A percentile compares a stretch with the other conserved stretches of the same genome.
phyloP scores from a whole-genome alignment of 2,329 filamentous ascomycete genomes.

The Reticulascus tulasneorum region DNA sequence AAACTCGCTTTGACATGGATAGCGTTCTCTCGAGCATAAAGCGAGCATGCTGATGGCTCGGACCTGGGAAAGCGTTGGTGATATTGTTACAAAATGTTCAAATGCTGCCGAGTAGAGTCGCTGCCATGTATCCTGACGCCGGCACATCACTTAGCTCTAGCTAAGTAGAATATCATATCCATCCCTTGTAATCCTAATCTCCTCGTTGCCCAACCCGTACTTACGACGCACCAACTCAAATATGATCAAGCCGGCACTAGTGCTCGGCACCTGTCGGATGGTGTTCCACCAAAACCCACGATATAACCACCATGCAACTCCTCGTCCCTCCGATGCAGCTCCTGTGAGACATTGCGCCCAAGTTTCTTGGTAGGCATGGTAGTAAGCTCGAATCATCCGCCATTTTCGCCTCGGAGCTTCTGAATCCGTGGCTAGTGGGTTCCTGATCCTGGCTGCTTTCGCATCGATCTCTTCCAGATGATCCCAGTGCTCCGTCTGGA shows the following conservation, averaged over 20 bases:
- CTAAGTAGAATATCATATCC: slow-evolving; percentile 67
- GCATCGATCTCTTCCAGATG: slow-evolving; percentile 69
- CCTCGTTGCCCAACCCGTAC: slow-evolving; percentile 61
- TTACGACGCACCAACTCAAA: slow-evolving; percentile 73
- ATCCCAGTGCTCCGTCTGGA: slow-evolving; percentile 71
- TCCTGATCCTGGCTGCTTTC: slow-evolving; percentile 44
- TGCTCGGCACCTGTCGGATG: slow-evolving; percentile 70
- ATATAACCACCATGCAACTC: slow-evolving; percentile 62
- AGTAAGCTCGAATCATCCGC: slow-evolving; percentile 61
- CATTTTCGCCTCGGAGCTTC: slow-evolving; percentile 33
- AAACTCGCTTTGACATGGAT: too few species aligned
- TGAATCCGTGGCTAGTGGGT: slow-evolving; percentile 23
- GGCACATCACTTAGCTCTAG: slow-evolving; percentile 19
- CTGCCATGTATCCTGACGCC: slow-evolving; percentile 6
- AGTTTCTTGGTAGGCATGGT: slow-evolving; percentile 67
- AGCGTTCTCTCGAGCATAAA: too few species aligned
- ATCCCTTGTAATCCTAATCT: slow-evolving; percentile 62
- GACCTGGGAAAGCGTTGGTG: too few species aligned
- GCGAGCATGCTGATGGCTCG: too few species aligned
- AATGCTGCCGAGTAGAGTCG: background rate
- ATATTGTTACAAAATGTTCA: too few species aligned
- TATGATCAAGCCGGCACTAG: slow-evolving; percentile 71
- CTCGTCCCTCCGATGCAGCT: slow-evolving; percentile 52
- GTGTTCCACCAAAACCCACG: slow-evolving; percentile 69
- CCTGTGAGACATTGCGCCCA: slow-evolving; percentile 55